phyloP scores from a whole-genome alignment of 177 flowering plant genomes.

The Vitis hybrid region DNA sequence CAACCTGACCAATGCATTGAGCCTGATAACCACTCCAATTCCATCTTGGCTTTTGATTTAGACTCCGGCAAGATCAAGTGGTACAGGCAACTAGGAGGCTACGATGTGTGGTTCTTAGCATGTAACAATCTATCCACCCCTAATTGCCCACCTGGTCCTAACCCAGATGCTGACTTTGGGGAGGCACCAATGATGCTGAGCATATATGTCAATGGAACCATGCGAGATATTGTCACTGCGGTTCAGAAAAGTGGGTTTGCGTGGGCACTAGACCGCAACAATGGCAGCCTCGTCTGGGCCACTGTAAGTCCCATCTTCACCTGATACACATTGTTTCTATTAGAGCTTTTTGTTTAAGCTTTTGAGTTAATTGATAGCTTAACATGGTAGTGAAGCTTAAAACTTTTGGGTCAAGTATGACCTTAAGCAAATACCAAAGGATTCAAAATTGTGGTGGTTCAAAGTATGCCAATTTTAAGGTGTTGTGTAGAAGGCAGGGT shows the following conservation, averaged over 20 bases:
- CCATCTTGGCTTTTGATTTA: constrained; percentile 35
- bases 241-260: constrained; percentile 53
- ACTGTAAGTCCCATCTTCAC: constrained; percentile 22
- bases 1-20: constrained; percentile 13
- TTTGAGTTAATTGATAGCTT: no score
- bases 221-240: constrained; percentile 36
- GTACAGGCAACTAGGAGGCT: constrained; percentile 45
- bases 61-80: constrained; percentile 37
- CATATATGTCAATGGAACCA: constrained; percentile 14
- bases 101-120: constrained; percentile 40
- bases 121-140: constrained; percentile 25
- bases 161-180: constrained; percentile 1
- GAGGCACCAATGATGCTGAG: constrained; percentile 37
- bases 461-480: background rate
- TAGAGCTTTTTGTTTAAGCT: no score
- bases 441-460: no score
- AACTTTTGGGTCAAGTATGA: no score
- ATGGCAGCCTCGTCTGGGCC: constrained; percentile 40
- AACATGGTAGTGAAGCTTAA: no score
- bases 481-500: background rate
- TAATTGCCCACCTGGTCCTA: constrained; percentile 30
- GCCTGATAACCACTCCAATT: constrained; percentile 31
- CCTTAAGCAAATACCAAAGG: no score
- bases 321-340: no score
- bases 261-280: constrained; percentile 45